Base-by-base conservation (phyloP, 2,329 filamentous ascomycete species). In the Xylariaceae sp. region DNA sequence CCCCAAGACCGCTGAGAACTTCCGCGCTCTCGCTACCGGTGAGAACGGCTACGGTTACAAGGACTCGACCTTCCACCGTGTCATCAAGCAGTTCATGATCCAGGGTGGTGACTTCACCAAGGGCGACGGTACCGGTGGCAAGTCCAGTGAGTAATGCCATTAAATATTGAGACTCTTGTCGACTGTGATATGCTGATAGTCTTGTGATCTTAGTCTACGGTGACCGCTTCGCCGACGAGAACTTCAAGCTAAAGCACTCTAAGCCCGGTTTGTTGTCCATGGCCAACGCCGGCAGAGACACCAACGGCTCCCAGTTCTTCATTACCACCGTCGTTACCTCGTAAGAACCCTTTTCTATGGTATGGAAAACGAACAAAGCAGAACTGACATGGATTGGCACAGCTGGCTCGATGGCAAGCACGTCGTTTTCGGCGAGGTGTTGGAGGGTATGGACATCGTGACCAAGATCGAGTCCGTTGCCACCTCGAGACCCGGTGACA, bases 211-310 rank as follows among this genome's bases (percentile, higher is more conserved):
- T 55, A 87, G 85, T 94, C 80, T 94, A 93, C 74, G 90, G 90
- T 70, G 81, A 84, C 69, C 90, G 89, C 78, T 94, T 94, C 79
- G 77, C 84, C 66, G 90, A 95, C 71, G 90, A 95, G 86, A 94
- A 93, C 88, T 94, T 95, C 84, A 93, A 94, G 87, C 83, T 93
- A 73, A 92, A 92, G 83, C 90, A 95, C 86, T 84, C 82, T 80
- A 92, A 91, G 84, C 88, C 86, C 76, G 90, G 90, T 71, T 79
- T 90, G 55, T 80, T 94, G 66, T 91, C 88, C 76, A 94, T 91
- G 90, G 90, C 88, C 76, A 92, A 92, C 78, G 84, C 88, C 62
- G 89, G 89, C 75, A 84, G 86, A 75, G 89, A 94, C 76, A 94
- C 90, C 80, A 92, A 92, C 73, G 89, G 90, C 73, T 91, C 88